Conservation (phyloP, 148 eudicot species). For the Nepenthes gracilis region DNA sequence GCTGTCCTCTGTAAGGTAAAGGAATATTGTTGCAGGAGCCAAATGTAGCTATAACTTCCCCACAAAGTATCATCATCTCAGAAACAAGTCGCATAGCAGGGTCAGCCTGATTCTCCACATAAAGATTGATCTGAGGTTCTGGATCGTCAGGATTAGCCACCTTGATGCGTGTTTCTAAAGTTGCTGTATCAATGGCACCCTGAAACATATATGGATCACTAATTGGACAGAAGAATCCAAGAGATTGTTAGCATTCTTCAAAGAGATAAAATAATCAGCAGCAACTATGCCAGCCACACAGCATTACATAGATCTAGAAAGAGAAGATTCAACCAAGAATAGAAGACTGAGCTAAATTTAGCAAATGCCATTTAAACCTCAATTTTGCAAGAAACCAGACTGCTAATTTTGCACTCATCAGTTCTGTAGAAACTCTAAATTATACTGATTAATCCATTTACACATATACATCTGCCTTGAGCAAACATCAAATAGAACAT, state of each 20-base stretch:
- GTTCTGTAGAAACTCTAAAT: too few species aligned
- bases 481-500: too few species aligned
- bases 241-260: too few species aligned
- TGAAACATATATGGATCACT: slow-evolving; percentile 11
- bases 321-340: too few species aligned
- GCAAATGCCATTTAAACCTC: too few species aligned
- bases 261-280: not conserved
- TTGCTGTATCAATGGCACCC: slow-evolving; percentile 91
- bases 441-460: too few species aligned
- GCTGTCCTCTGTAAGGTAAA: slow-evolving; percentile 87
- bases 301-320: too few species aligned
- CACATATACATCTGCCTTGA: too few species aligned
- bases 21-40: slow-evolving; percentile 63
- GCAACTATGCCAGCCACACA: too few species aligned
- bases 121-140: slow-evolving; percentile 75
- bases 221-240: not conserved
- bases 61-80: slow-evolving; percentile 99
- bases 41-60: slow-evolving; percentile 84
- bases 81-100: slow-evolving; percentile 95
- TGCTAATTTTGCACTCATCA: too few species aligned
- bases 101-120: slow-evolving; percentile 84
- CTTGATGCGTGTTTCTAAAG: slow-evolving; percentile 77
- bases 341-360: too few species aligned
- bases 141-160: slow-evolving; percentile 82
- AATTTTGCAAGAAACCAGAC: too few species aligned